Percentiles rank a stretch among this genome's conserved stretches.
phyloP scores from a whole-genome alignment of 23 red algal genomes.

The Gracilaria domingensis region DNA sequence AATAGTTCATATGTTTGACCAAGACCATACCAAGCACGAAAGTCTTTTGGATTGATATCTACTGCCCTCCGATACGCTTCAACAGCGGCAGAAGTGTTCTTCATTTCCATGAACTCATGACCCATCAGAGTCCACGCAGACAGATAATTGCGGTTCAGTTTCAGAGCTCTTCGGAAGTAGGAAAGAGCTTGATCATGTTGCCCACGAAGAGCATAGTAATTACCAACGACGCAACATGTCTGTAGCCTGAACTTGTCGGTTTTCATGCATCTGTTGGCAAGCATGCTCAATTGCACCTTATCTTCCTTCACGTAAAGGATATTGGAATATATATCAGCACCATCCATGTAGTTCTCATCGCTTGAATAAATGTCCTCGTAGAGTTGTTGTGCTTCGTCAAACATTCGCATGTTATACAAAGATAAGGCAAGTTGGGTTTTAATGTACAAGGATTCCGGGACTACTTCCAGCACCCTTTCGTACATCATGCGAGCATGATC shows the following conservation, averaged over 20 bases:
- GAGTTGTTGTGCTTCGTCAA: constrained; percentile 84
- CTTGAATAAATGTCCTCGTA: constrained; percentile 60
- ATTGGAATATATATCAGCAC: constrained; percentile 91
- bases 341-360: constrained; percentile 85
- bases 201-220: constrained; percentile 94
- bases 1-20: constrained; percentile 98
- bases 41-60: constrained; percentile 91
- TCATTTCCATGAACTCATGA: constrained; percentile 99
- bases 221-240: constrained; percentile 98
- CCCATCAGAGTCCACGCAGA: constrained; percentile 97
- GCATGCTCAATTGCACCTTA: constrained; percentile 73
- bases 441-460: constrained; percentile 55
- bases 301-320: constrained; percentile 98
- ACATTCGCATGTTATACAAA: constrained; percentile 83
- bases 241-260: constrained; percentile 92
- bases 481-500: constrained; percentile 63
- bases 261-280: constrained; percentile 81
- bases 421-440: constrained; percentile 71
- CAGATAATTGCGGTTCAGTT: constrained; percentile 90
- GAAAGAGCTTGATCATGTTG: constrained; percentile 93
- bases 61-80: constrained; percentile 92
- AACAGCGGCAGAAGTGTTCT: constrained; percentile 92
- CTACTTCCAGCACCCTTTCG: constrained; percentile 51
- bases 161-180: constrained; percentile 92
- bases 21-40: constrained; percentile 94